Conservation (phyloP, 352 stramenopile genomes). For the Hyaloperonospora arabidopsidis region DNA sequence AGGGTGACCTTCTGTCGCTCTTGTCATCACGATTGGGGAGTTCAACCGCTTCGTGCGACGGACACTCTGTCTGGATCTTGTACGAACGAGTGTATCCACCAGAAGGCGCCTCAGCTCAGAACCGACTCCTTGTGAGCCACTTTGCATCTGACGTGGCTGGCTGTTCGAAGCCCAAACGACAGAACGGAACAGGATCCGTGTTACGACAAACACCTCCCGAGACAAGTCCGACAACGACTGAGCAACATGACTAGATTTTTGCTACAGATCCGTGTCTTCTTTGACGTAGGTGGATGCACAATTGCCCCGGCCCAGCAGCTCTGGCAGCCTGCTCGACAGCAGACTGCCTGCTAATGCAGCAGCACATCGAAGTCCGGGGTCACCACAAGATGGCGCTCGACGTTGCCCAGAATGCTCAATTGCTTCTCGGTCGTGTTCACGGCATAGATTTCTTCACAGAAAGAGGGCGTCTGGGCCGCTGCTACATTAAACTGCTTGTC, state of each 20-base stretch:
- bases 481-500: constrained; percentile 84
- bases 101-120: no score
- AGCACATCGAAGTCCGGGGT: constrained; percentile 82
- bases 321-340: no score
- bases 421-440: constrained; percentile 69
- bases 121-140: no score
- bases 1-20: no score
- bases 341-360: constrained; percentile 37
- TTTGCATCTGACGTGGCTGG: no score
- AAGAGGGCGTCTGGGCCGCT: constrained; percentile 66
- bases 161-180: background rate
- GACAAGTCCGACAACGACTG: background rate
- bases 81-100: no score
- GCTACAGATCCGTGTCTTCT: constrained; percentile 8
- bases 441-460: constrained; percentile 78
- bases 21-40: no score
- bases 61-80: no score
- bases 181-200: constrained; percentile 15
- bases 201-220: constrained; percentile 8
- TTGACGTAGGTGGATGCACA: constrained; percentile 10
- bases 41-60: no score
- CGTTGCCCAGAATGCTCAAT: constrained; percentile 60
- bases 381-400: constrained; percentile 76
- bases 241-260: no score
- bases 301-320: no score